phyloP scores from a whole-genome alignment of 2,329 filamentous ascomycete genomes.

The Microascus cirrosus region DNA sequence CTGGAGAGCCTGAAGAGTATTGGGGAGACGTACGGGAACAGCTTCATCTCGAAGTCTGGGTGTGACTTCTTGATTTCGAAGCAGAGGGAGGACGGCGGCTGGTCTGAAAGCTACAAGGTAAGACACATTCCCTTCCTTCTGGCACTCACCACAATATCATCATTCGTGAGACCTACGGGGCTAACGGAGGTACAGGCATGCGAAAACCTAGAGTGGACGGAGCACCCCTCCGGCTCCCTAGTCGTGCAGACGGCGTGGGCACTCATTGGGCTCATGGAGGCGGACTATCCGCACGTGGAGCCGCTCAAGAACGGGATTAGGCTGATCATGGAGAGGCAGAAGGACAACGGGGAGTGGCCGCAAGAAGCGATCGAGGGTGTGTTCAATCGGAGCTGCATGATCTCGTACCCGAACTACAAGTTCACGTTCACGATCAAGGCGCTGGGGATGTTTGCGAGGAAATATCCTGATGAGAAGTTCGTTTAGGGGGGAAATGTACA shows the following conservation, averaged over 20 bases:
- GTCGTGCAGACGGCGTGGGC: constrained; percentile 96
- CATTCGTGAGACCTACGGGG: background rate
- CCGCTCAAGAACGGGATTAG: constrained; percentile 63
- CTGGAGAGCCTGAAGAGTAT: constrained; percentile 73
- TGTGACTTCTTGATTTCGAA: constrained; percentile 80
- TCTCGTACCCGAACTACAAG: constrained; percentile 98
- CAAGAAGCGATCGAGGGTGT: constrained; percentile 96
- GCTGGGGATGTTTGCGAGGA: constrained; percentile 73
- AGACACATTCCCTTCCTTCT: constrained; percentile 11
- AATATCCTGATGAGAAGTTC: constrained; percentile 55
- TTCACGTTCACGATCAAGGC: constrained; percentile 93
- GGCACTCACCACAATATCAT: too few species aligned
- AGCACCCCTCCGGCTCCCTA: constrained; percentile 66
- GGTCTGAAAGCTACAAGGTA: constrained; percentile 87
- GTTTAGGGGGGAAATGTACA: constrained; percentile 29
- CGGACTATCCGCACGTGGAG: constrained; percentile 64
- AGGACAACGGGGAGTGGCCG: constrained; percentile 82
- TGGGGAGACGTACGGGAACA: constrained; percentile 72
- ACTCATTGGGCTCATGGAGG: constrained; percentile 70
- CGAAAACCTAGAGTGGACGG: constrained; percentile 62
- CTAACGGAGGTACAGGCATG: constrained; percentile 44
- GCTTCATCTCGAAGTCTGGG: constrained; percentile 56
- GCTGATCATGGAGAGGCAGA: constrained; percentile 77
- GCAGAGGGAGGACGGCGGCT: constrained; percentile 83
- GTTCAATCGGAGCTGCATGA: constrained; percentile 99